phyloP scores from a whole-genome alignment of 1,284 basidiomycete genomes.

The Irpex rosettiformis region DNA sequence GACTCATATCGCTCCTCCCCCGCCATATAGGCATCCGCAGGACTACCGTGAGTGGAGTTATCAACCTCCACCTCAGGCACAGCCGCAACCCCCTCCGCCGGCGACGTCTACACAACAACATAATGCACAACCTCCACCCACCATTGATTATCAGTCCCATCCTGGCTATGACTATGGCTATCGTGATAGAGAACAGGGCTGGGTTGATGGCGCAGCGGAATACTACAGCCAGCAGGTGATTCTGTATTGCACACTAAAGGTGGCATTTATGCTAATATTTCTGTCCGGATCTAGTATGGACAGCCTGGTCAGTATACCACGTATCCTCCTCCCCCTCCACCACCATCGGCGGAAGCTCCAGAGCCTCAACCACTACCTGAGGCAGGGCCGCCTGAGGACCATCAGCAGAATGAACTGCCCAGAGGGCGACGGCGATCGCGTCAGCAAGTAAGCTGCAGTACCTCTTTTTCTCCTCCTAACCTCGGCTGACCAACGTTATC shows the following conservation, averaged over 20 bases:
- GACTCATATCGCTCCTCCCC: conserved; percentile 48
- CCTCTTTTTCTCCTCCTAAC: not conserved
- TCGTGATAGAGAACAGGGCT: conserved; percentile 51
- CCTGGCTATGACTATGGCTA: conserved; percentile 47
- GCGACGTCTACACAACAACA: conserved; percentile 17
- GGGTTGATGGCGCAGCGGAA: conserved; percentile 49
- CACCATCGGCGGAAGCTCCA: not conserved
- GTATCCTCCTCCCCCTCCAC: conserved; percentile 35
- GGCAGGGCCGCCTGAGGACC: conserved; percentile 41
- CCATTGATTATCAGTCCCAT: conserved; percentile 37
- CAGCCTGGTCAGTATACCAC: conserved; percentile 35
- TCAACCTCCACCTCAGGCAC: conserved; percentile 35
- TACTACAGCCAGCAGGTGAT: conserved; percentile 48
- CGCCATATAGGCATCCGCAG: conserved; percentile 23
- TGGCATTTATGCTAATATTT: no score
- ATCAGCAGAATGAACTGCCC: conserved; percentile 30
- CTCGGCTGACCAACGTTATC: conserved; percentile 11
- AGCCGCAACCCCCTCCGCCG: conserved; percentile 32
- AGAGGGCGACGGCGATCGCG: conserved; percentile 65
- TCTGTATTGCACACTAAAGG: no score
- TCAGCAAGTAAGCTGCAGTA: conserved; percentile 40
- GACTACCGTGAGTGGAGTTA: conserved; percentile 40
- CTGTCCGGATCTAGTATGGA: conserved; percentile 6
- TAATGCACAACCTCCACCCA: conserved; percentile 32
- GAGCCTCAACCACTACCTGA: conserved; percentile 38